Conservation (phyloP, 345 rosid genomes). For the Balakata baccata region DNA sequence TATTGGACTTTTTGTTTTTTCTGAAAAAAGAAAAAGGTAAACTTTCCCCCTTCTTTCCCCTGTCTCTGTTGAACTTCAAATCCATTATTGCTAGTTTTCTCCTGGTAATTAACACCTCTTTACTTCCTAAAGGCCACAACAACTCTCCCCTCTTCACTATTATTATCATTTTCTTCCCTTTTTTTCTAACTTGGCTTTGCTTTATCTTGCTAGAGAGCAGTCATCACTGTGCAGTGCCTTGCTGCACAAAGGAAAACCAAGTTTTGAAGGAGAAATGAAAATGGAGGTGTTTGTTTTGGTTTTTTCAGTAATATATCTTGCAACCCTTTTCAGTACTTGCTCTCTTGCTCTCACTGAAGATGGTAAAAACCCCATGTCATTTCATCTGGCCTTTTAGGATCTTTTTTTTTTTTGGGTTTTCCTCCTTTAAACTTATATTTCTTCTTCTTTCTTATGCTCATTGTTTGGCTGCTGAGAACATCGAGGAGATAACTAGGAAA, state of each 20-base stretch:
- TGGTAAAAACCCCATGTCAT: slow-evolving; percentile 38
- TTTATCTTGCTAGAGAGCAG: not conserved
- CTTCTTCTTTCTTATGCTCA: not conserved
- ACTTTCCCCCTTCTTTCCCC: slow-evolving; percentile 1
- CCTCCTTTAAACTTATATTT: no score
- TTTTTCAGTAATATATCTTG: slow-evolving; percentile 28
- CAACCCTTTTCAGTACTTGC: slow-evolving; percentile 36
- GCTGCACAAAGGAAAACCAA: not conserved
- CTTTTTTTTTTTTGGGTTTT: not conserved
- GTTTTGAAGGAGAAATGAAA: slow-evolving; percentile 23
- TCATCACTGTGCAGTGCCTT: slow-evolving; percentile 10
- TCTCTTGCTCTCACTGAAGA: slow-evolving; percentile 55
- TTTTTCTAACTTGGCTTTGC: not conserved
- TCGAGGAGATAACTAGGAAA: not conserved
- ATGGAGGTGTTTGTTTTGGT: slow-evolving; percentile 34
- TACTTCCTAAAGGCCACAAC: slow-evolving; percentile 17
- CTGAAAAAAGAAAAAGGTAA: not conserved
- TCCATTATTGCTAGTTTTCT: slow-evolving; percentile 33
- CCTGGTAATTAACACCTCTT: slow-evolving; percentile 13
- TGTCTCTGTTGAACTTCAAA: slow-evolving; percentile 20
- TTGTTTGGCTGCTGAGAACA: slow-evolving; percentile 15
- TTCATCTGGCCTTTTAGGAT: no score
- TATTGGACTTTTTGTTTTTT: not conserved
- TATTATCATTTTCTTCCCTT: not conserved
- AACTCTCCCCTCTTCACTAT: slow-evolving; percentile 2